These are phyloP conservation scores for Sporothrix mexicana DNA, from an alignment of 2,329 filamentous ascomycete genomes.

Conservation along the genomic window DNA sequence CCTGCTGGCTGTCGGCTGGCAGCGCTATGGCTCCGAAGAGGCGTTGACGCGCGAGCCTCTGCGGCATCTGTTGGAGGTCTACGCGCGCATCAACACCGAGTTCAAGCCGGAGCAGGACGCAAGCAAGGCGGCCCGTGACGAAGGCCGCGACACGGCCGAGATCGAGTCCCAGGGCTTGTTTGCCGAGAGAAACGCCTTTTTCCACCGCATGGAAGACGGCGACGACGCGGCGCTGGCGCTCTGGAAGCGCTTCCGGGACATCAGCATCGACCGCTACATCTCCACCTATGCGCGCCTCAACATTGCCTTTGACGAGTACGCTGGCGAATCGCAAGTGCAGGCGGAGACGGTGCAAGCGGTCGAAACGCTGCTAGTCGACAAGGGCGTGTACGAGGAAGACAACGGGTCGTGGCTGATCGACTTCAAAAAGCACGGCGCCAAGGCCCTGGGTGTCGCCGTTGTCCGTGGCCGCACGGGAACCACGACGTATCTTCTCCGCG, in stretches of 20 bases:
- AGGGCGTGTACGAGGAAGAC: slow-evolving; percentile 71
- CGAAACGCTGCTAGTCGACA: slow-evolving; percentile 66
- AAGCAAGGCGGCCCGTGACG: slow-evolving; percentile 63
- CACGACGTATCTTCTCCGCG: slow-evolving; percentile 77
- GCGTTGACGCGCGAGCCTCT: slow-evolving; percentile 75
- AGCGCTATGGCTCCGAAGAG: slow-evolving; percentile 75
- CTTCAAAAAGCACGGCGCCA: slow-evolving; percentile 69
- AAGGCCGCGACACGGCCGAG: slow-evolving; percentile 57
- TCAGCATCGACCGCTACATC: slow-evolving; percentile 70
- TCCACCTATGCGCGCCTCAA: slow-evolving; percentile 72
- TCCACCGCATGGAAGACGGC: slow-evolving; percentile 73
- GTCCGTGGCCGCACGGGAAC: slow-evolving; percentile 76
- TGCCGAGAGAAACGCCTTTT: slow-evolving; percentile 78
- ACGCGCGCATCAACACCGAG: slow-evolving; percentile 76
- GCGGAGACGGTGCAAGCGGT: slow-evolving; percentile 69
- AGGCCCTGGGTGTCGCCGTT: slow-evolving; percentile 52
- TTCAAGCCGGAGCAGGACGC: slow-evolving; percentile 70
- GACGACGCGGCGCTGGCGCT: slow-evolving; percentile 64
- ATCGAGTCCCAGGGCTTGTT: slow-evolving; percentile 63
- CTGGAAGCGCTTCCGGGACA: slow-evolving; percentile 70
- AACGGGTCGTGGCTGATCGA: slow-evolving; percentile 71
- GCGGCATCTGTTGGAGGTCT: slow-evolving; percentile 81
- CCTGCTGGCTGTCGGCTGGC: slow-evolving; percentile 74
- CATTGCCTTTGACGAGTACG: slow-evolving; percentile 74
- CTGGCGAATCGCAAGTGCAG: slow-evolving; percentile 76